These are phyloP conservation scores for Talaromyces sp. DNA, from an alignment of 2,329 filamentous ascomycete species.

Conservation along the genomic window DNA sequence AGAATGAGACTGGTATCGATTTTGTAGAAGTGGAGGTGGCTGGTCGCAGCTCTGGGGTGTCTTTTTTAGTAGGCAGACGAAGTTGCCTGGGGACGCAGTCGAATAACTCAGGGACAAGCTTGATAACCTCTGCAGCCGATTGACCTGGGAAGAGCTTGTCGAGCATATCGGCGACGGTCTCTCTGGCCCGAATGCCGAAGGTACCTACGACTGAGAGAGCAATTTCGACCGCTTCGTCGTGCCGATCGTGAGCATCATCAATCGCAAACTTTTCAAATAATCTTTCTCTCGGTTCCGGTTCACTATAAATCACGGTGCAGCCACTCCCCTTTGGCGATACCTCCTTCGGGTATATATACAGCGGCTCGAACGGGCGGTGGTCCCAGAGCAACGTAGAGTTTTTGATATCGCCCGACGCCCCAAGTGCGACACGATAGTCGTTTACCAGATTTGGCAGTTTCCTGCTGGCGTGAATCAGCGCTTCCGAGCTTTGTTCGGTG, in stretches of 20 bases:
- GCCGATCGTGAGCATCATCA: slow-evolving; percentile 7
- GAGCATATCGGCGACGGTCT: slow-evolving; percentile 30
- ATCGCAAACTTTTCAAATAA: slow-evolving; percentile 11
- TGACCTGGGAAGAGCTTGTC: slow-evolving; percentile 31
- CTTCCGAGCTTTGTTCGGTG: slow-evolving; percentile 7
- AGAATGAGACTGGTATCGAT: background rate
- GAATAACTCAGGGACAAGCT: slow-evolving; percentile 32
- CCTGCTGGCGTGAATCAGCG: slow-evolving; percentile 30
- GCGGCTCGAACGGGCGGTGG: slow-evolving; percentile 65
- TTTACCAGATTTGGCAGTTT: slow-evolving; percentile 41
- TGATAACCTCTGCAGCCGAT: slow-evolving; percentile 31
- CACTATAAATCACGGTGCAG: slow-evolving; percentile 35
- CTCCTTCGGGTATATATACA: slow-evolving; percentile 58
- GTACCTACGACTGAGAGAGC: slow-evolving; percentile 27
- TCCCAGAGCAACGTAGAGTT: slow-evolving; percentile 64
- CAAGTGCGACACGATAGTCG: slow-evolving; percentile 47
- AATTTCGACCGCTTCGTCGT: slow-evolving; percentile 22
- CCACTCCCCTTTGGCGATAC: slow-evolving; percentile 58
- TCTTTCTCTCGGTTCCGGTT: slow-evolving; percentile 26
- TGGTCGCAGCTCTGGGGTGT: no score
- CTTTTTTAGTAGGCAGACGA: background rate
- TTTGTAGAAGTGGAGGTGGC: background rate
- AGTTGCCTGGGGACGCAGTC: slow-evolving; percentile 14
- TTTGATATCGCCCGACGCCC: slow-evolving; percentile 34
- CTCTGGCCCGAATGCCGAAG: slow-evolving; percentile 26